Evolutionary conservation across 2,329 filamentous ascomycete species (phyloP).

Genomic region (Calonectria naviculata): DNA sequence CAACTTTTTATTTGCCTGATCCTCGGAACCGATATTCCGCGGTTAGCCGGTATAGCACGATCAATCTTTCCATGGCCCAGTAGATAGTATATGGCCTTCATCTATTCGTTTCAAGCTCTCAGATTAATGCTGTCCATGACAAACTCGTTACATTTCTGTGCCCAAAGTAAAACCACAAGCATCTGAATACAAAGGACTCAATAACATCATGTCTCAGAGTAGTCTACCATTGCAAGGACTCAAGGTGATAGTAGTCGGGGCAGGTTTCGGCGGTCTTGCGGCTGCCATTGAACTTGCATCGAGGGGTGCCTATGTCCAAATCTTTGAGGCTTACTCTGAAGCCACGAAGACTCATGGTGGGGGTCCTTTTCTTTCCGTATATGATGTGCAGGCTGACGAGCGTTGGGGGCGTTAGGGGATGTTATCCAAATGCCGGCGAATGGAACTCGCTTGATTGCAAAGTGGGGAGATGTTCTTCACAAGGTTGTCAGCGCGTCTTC

Average conservation of each 20-base stretch:
- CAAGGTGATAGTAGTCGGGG: neutral
- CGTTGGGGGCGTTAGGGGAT: neutral
- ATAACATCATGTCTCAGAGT: neutral
- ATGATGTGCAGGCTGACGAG: neutral
- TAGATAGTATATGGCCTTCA: no score
- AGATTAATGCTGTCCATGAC: no score
- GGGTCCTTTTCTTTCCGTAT: no score
- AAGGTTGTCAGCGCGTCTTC: neutral
- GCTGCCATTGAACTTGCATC: slow-evolving; percentile 1
- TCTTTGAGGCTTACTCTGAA: neutral
- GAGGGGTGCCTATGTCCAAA: neutral
- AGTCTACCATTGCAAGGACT: neutral
- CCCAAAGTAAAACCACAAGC: no score
- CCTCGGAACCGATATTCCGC: no score
- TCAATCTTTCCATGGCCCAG: no score
- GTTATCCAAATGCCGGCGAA: slow-evolving; percentile 7
- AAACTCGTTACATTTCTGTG: no score
- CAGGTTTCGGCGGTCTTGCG: slow-evolving; percentile 7
- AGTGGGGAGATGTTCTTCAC: slow-evolving; percentile 1
- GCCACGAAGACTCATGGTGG: neutral
- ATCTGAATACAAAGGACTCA: no score
- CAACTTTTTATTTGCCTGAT: no score
- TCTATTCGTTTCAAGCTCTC: no score
- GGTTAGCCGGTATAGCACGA: no score
- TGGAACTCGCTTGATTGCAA: neutral